A percentile compares a stretch with the other conserved stretches of the same genome.
These are phyloP conservation scores for Theileria annulata DNA, from an alignment of 169 alveolate species.

Conservation along the genomic window DNA sequence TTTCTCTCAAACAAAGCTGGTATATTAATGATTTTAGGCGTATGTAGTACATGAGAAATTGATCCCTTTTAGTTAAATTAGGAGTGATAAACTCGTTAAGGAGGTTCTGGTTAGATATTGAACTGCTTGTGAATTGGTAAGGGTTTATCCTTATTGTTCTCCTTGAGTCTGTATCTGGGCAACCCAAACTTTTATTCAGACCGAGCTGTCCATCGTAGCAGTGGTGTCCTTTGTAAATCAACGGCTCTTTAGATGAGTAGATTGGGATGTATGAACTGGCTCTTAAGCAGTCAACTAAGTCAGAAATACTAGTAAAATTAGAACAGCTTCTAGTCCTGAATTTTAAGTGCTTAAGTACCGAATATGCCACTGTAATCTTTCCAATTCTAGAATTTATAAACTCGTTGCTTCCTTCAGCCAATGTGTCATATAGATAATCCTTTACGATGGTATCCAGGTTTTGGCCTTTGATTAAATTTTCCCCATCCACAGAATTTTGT, in stretches of 20 bases:
- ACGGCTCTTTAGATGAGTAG: conserved; percentile 58
- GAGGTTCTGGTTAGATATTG: conserved; percentile 15
- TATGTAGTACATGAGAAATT: conserved; percentile 42
- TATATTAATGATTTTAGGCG: conserved; percentile 38
- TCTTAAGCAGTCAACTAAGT: conserved; percentile 61
- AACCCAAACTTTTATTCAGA: conserved; percentile 38
- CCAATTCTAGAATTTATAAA: conserved; percentile 68
- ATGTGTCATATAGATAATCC: conserved; percentile 18
- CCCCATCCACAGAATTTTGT: background rate
- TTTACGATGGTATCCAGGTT: conserved; percentile 54
- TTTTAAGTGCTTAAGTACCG: conserved; percentile 38
- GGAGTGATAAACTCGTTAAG: conserved; percentile 39
- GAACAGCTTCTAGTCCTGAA: conserved; percentile 47
- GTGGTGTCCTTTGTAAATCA: conserved; percentile 62
- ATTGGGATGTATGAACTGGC: conserved; percentile 76
- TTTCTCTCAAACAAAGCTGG: conserved; percentile 29
- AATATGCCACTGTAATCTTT: conserved; percentile 37
- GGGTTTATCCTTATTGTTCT: conserved; percentile 60
- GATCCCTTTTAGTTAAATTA: conserved; percentile 24
- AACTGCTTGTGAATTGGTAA: conserved; percentile 8
- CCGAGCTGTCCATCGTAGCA: conserved; percentile 74
- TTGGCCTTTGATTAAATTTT: conserved; percentile 4
- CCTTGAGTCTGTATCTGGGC: conserved; percentile 60
- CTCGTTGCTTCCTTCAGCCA: conserved; percentile 49
- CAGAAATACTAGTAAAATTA: conserved; percentile 56